Conservation (phyloP, 805 yeast species). For the Naumovozyma dairenensis region DNA sequence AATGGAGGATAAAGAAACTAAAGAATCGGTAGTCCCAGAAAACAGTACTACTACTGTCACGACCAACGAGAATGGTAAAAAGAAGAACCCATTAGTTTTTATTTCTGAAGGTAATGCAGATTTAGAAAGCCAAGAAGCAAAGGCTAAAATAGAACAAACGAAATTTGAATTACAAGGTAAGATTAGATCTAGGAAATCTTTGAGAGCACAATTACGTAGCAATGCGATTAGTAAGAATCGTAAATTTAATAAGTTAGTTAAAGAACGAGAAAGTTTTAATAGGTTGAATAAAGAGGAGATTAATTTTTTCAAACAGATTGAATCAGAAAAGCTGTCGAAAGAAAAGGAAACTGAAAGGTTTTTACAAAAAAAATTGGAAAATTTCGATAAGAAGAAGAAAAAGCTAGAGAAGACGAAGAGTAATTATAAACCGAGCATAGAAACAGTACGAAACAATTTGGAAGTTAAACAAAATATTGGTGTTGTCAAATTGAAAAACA, state of each 20-base stretch:
- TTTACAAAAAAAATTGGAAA: not conserved
- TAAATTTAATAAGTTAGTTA: slow-evolving; percentile 15
- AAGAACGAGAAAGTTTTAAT: slow-evolving; percentile 23
- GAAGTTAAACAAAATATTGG: too few species aligned
- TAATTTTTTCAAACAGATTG: slow-evolving; percentile 9
- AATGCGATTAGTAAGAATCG: slow-evolving; percentile 23
- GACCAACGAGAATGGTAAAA: too few species aligned
- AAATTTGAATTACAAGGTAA: slow-evolving; percentile 16
- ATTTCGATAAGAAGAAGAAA: not conserved
- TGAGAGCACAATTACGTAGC: slow-evolving; percentile 23
- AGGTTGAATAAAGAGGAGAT: slow-evolving; percentile 20
- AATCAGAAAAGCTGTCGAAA: slow-evolving; percentile 4
- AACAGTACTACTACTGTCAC: too few species aligned
- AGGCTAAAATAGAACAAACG: slow-evolving; percentile 15
- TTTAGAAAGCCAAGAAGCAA: slow-evolving; percentile 14
- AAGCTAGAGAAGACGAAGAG: not conserved
- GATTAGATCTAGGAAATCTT: slow-evolving; percentile 18
- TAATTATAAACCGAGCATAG: too few species aligned
- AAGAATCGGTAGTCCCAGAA: too few species aligned
- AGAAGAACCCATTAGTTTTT: slow-evolving; percentile 17
- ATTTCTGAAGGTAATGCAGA: slow-evolving; percentile 25
- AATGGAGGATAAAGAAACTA: too few species aligned
- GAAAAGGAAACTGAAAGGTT: slow-evolving; percentile 7
- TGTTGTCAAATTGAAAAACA: too few species aligned
- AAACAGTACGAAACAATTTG: too few species aligned